Evolutionary conservation across 306 rosid genomes (phyloP).

Genomic region (Quercus parvula): DNA sequence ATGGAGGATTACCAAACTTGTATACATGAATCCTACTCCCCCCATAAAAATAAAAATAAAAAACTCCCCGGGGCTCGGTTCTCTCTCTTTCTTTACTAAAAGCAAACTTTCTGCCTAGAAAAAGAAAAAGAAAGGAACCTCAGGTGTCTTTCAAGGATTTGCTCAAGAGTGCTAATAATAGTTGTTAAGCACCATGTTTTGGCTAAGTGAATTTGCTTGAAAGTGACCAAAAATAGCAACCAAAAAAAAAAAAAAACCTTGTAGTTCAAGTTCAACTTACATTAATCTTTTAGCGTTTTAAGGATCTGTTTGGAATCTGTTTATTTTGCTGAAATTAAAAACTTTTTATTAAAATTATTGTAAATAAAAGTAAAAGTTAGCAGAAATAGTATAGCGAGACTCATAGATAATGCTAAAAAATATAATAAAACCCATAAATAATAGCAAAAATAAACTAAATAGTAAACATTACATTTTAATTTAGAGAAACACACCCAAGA

Average conservation of each 20-base stretch:
- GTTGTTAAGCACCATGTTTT: background rate
- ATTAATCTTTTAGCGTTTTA: too few relatives aligned
- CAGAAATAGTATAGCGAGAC: rapidly evolving
- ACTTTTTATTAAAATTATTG: rapidly evolving
- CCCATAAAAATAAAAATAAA: background rate
- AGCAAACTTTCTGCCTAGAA: background rate
- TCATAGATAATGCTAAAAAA: rapidly evolving
- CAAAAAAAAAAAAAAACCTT: too few relatives aligned
- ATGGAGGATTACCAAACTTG: conserved; percentile 19
- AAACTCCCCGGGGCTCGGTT: too few relatives aligned
- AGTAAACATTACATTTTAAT: rapidly evolving
- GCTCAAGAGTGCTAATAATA: background rate
- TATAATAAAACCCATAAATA: rapidly evolving
- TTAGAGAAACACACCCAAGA: too few relatives aligned
- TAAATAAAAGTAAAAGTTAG: too few relatives aligned
- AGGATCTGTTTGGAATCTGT: rapidly evolving
- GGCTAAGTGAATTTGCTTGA: too few relatives aligned
- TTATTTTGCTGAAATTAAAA: too few relatives aligned
- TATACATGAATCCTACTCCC: background rate
- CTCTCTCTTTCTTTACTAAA: background rate
- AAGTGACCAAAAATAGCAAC: too few relatives aligned
- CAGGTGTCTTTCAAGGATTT: background rate
- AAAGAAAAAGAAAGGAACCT: background rate
- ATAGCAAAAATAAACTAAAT: rapidly evolving
- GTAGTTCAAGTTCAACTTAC: too few relatives aligned